phyloP scores from a whole-genome alignment of 345 rosid genomes.

The Citrus inodora region DNA sequence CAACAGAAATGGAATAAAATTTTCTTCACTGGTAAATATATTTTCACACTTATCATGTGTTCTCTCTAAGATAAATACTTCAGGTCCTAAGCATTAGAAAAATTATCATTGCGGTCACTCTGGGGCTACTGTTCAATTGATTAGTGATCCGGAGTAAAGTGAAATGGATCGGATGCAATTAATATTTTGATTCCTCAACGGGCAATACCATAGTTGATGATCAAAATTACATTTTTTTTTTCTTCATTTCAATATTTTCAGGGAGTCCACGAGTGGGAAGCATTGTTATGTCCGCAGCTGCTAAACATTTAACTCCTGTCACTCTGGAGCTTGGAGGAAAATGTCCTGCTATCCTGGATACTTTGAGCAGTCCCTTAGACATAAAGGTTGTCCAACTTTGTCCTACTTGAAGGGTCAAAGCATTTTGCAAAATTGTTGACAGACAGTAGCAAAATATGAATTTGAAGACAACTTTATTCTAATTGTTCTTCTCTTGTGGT shows the following conservation, averaged over 20 bases:
- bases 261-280: conserved; percentile 75
- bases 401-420: too few species aligned
- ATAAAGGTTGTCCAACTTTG: conserved; percentile 37
- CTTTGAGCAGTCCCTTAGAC: conserved; percentile 38
- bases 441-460: neutral
- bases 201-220: neutral
- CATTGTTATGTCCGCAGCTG: conserved; percentile 75
- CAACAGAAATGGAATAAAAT: conserved; percentile 85
- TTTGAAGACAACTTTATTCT: neutral
- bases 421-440: neutral
- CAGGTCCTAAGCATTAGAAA: neutral
- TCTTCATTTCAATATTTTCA: conserved; percentile 15
- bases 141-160: too few species aligned
- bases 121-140: neutral
- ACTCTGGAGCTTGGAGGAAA: conserved; percentile 90
- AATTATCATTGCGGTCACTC: neutral
- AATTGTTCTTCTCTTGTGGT: neutral
- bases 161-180: neutral
- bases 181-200: neutral
- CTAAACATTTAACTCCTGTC: conserved; percentile 78
- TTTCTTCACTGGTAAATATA: conserved; percentile 69
- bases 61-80: too few species aligned
- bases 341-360: conserved; percentile 67
- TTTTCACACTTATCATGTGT: too few species aligned
- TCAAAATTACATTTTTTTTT: neutral